These are phyloP conservation scores for Aspergillus wentii DNA, from an alignment of 495 filamentous ascomycete genomes.

Conservation along the genomic window DNA sequence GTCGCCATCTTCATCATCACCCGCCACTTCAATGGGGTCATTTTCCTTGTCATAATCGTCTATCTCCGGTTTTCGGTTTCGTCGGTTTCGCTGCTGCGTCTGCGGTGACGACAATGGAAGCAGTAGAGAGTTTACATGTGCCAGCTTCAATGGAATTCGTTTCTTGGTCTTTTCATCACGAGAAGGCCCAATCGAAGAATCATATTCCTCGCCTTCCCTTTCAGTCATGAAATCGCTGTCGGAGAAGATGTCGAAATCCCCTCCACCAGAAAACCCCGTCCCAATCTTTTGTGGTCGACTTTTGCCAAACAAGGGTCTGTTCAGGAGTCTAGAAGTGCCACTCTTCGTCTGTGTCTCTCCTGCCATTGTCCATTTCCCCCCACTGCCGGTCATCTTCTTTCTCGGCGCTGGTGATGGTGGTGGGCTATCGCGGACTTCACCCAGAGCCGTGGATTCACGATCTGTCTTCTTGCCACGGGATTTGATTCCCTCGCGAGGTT, in stretches of 20 bases:
- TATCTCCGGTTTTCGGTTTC: conserved; percentile 21
- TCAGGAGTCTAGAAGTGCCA: background rate
- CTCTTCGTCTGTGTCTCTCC: conserved; percentile 4
- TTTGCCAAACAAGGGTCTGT: conserved; percentile 6
- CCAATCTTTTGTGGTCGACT: conserved; percentile 9
- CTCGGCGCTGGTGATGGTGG: background rate
- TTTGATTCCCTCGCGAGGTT: no score
- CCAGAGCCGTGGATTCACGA: no score
- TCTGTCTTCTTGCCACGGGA: no score
- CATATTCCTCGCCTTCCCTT: conserved; percentile 5
- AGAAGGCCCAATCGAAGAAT: conserved; percentile 5
- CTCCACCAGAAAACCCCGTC: conserved; percentile 9
- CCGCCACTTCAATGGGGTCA: conserved; percentile 26
- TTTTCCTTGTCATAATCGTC: conserved; percentile 43
- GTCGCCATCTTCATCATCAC: conserved; percentile 12
- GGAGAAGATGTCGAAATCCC: conserved; percentile 28
- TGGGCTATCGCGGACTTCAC: conserved; percentile 4
- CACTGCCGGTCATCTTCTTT: conserved; percentile 2
- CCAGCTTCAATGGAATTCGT: conserved; percentile 22
- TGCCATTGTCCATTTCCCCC: conserved; percentile 5
- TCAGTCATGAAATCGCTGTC: conserved; percentile 22
- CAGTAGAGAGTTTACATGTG: conserved; percentile 34
- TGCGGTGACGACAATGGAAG: conserved; percentile 20
- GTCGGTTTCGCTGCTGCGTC: conserved; percentile 9
- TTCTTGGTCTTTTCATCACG: conserved; percentile 18